phyloP scores from a whole-genome alignment of 768 basidiomycete genomes.

The Pleurotus citrinopileatus region DNA sequence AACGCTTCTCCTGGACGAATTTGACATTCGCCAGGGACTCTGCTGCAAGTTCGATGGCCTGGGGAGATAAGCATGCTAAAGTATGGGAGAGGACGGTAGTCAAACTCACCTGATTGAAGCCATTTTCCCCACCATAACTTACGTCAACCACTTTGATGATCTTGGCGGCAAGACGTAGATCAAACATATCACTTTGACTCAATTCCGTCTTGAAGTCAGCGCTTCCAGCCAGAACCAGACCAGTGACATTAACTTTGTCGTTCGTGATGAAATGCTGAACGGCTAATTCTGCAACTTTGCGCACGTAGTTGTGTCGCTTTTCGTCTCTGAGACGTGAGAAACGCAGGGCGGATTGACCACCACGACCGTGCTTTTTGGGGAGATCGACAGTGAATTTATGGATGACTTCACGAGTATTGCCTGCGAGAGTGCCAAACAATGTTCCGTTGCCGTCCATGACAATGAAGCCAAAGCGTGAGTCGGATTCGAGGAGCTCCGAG shows the following conservation, averaged over 20 bases:
- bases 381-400: constrained; percentile 99
- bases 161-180: constrained; percentile 82
- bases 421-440: constrained; percentile 92
- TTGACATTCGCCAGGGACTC: constrained; percentile 98
- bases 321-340: constrained; percentile 99
- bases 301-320: constrained; percentile 99
- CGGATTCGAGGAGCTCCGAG: constrained; percentile 93
- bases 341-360: constrained; percentile 99
- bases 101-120: constrained; percentile 91
- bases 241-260: constrained; percentile 98
- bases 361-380: constrained; percentile 99
- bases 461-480: constrained; percentile 98
- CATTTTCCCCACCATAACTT: constrained; percentile 97
- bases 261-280: constrained; percentile 98
- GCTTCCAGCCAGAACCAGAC: constrained; percentile 92
- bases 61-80: constrained; percentile 9
- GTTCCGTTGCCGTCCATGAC: constrained; percentile 99
- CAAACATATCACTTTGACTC: constrained; percentile 95
- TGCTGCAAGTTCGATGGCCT: constrained; percentile 96
- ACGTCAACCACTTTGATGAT: constrained; percentile 98
- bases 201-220: constrained; percentile 99
- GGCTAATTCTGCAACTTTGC: constrained; percentile 95
- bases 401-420: constrained; percentile 94
- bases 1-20: constrained; percentile 97
- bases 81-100: background rate